phyloP scores from a whole-genome alignment of 352 stramenopile species.

The Globisporangium camurandrum region DNA sequence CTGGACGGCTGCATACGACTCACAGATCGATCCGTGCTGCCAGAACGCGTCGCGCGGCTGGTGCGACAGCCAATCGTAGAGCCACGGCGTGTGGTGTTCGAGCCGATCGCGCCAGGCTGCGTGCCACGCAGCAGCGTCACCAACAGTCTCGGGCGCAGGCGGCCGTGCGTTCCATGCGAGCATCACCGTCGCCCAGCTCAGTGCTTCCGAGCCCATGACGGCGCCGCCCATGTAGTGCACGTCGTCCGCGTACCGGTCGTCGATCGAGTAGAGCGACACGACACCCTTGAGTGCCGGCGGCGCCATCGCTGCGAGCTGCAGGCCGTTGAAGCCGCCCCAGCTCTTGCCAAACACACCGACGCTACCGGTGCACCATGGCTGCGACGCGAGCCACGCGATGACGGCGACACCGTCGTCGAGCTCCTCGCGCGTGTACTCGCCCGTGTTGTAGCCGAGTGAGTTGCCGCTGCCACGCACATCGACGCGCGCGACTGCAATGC shows the following conservation, averaged over 20 bases:
- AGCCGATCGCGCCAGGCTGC: constrained; percentile 21
- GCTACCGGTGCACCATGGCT: constrained; percentile 34
- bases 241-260: constrained; percentile 44
- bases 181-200: constrained; percentile 49
- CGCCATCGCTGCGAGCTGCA: constrained; percentile 34
- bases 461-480: constrained; percentile 43
- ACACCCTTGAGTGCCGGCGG: constrained; percentile 31
- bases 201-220: constrained; percentile 35
- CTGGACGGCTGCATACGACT: constrained; percentile 23
- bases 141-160: constrained; percentile 27
- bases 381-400: constrained; percentile 34
- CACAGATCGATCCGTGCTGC: constrained; percentile 37
- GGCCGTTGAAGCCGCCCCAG: constrained; percentile 43
- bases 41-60: constrained; percentile 39
- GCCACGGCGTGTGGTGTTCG: constrained; percentile 33
- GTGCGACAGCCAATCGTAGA: constrained; percentile 40
- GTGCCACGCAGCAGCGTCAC: constrained; percentile 22
- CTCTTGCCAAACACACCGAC: constrained; percentile 43
- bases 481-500: constrained; percentile 36
- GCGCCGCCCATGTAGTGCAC: constrained; percentile 41
- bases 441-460: constrained; percentile 30
- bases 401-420: constrained; percentile 35
- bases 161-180: constrained; percentile 33
- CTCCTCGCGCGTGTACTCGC: constrained; percentile 39
- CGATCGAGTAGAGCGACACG: constrained; percentile 46